phyloP scores from a whole-genome alignment of 495 filamentous ascomycete species.

The Chaetomium fimeti region DNA sequence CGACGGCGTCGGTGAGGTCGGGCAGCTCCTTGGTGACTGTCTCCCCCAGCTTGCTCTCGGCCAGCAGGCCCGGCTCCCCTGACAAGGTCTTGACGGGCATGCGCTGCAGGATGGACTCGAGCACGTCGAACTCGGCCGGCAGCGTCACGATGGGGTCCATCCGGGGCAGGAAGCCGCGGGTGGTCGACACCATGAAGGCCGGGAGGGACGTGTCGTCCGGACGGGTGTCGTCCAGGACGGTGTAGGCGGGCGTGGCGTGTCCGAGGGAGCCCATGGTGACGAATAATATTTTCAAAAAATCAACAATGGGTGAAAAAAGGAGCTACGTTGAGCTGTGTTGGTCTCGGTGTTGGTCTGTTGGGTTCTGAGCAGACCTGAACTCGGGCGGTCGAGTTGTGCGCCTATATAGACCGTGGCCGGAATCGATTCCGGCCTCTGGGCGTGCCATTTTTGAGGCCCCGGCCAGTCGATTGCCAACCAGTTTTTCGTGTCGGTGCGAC shows the following conservation, averaged over 20 bases:
- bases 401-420: constrained; percentile 61
- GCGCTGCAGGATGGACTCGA: constrained; percentile 66
- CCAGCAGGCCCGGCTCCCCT: constrained; percentile 74
- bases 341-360: neutral
- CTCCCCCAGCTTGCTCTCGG: constrained; percentile 66
- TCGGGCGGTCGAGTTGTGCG: constrained; percentile 38
- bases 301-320: neutral
- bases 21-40: constrained; percentile 64
- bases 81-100: constrained; percentile 70
- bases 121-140: constrained; percentile 65
- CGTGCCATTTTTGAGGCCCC: constrained; percentile 6
- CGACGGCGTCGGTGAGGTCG: constrained; percentile 68
- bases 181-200: constrained; percentile 84
- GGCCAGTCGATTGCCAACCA: constrained; percentile 2
- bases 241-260: constrained; percentile 34
- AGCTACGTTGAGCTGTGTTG: neutral
- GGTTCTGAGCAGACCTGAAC: constrained; percentile 15
- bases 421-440: constrained; percentile 59
- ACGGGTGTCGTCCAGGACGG: constrained; percentile 42
- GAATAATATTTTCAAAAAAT: constrained; percentile 2
- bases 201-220: constrained; percentile 55
- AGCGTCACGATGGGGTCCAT: constrained; percentile 59
- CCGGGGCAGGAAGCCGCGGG: constrained; percentile 74
- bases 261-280: constrained; percentile 40
- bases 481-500: neutral